phyloP scores from a whole-genome alignment of 2,329 filamentous ascomycete genomes.

The Diplodia intermedia region DNA sequence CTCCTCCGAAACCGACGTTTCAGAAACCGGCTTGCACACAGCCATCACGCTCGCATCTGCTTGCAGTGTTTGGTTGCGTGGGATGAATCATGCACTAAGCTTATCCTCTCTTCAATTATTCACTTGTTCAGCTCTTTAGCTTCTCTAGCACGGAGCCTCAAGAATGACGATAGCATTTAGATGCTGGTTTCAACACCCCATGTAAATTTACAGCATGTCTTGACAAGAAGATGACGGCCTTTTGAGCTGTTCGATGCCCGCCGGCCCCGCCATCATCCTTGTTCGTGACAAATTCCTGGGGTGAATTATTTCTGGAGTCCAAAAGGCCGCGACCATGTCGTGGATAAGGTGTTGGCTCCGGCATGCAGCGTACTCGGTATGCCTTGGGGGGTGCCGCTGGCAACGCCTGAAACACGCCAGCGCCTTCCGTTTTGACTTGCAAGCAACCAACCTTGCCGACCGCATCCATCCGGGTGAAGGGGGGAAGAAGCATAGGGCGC shows the following conservation, averaged over 20 bases:
- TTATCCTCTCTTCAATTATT: too few relatives aligned
- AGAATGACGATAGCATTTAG: too few relatives aligned
- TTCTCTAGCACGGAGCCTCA: too few relatives aligned
- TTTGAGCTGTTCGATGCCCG: too few relatives aligned
- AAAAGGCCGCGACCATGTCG: not conserved
- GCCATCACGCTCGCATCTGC: not conserved
- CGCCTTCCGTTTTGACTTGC: not conserved
- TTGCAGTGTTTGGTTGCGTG: not conserved
- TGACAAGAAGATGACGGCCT: too few relatives aligned
- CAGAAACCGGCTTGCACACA: not conserved
- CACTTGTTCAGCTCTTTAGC: too few relatives aligned
- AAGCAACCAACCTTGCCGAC: not conserved
- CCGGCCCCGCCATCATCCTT: not conserved
- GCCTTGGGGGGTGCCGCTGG: not conserved
- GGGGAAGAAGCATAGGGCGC: not conserved
- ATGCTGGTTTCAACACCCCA: too few relatives aligned
- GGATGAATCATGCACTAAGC: not conserved
- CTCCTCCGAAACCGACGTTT: not conserved
- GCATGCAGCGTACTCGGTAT: not conserved
- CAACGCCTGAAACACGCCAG: slow-evolving; percentile 15
- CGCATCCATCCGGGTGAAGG: not conserved
- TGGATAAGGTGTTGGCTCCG: not conserved
- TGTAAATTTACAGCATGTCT: too few relatives aligned
- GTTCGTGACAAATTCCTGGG: not conserved
- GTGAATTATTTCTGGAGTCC: not conserved